These are phyloP conservation scores for Xerocomus brunneocitrinus DNA, from an alignment of 768 basidiomycete genomes.

Conservation along the genomic window DNA sequence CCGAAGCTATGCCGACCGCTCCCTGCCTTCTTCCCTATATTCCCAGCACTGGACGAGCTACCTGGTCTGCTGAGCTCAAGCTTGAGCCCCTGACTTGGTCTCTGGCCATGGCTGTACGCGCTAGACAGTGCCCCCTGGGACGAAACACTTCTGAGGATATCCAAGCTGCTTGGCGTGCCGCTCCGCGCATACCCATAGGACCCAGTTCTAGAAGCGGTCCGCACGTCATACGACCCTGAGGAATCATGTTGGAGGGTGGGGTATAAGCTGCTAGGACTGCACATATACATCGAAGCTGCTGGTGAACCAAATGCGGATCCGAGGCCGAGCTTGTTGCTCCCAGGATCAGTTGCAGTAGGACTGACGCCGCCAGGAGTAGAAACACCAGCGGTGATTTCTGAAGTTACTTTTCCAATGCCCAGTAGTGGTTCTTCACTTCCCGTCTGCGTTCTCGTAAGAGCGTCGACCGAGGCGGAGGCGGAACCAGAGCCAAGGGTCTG, in stretches of 20 bases:
- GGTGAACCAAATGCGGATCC: conserved; percentile 32
- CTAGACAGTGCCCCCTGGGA: conserved; percentile 29
- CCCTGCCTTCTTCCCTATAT: conserved; percentile 11
- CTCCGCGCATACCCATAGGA: conserved; percentile 25
- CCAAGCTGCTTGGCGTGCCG: conserved; percentile 23
- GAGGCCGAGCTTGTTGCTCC: conserved; percentile 12
- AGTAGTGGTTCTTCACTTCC: conserved; percentile 30
- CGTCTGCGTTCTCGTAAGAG: conserved; percentile 25
- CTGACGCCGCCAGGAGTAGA: conserved; percentile 8
- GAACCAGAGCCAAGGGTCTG: conserved; percentile 28
- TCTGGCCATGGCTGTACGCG: conserved; percentile 12
- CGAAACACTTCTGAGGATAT: conserved; percentile 27
- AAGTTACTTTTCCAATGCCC: conserved; percentile 9
- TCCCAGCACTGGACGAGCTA: conserved; percentile 18
- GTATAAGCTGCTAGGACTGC: conserved; percentile 12
- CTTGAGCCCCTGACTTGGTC: conserved; percentile 12
- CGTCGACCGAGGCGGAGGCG: conserved; percentile 23
- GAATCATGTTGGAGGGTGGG: conserved; percentile 11
- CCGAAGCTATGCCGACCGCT: conserved; percentile 14
- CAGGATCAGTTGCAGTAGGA: conserved; percentile 2
- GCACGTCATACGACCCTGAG: conserved; percentile 17
- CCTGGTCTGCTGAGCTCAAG: conserved; percentile 16
- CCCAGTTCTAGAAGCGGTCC: conserved; percentile 20
- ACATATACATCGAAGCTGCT: conserved; percentile 11
- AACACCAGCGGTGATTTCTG: conserved; percentile 5